Evolutionary conservation across 2,329 filamentous ascomycete genomes (phyloP).

Genomic region (Cladosporium austrohemisphaericum): DNA sequence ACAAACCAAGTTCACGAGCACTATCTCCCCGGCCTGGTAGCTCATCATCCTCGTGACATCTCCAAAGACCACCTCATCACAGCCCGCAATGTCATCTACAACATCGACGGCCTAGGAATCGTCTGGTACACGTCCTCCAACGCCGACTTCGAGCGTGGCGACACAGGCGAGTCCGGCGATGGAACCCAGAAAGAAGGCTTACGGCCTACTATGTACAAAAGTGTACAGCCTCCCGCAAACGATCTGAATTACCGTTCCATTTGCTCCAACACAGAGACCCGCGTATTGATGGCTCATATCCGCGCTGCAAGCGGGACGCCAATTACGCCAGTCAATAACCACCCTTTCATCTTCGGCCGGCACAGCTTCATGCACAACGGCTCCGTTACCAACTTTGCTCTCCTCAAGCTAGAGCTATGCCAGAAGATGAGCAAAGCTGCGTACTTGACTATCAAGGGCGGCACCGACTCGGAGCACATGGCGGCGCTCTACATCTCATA

Average conservation of each 20-base stretch:
- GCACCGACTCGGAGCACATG: constrained; percentile 51
- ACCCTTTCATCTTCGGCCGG: constrained; percentile 54
- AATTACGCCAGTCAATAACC: constrained; percentile 50
- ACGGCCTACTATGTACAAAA: constrained; percentile 51
- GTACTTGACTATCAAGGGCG: constrained; percentile 48
- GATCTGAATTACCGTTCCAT: constrained; percentile 53
- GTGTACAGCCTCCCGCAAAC: constrained; percentile 49
- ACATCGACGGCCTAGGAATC: constrained; percentile 55
- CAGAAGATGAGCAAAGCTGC: constrained; percentile 45
- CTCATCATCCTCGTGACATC: constrained; percentile 43
- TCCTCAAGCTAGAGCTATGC: constrained; percentile 46
- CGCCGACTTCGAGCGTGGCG: constrained; percentile 38
- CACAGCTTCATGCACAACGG: constrained; percentile 58
- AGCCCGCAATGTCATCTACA: constrained; percentile 51
- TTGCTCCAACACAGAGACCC: constrained; percentile 49
- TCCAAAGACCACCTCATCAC: constrained; percentile 44
- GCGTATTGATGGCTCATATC: constrained; percentile 52
- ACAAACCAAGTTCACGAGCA: constrained; percentile 50
- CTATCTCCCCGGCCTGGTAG: constrained; percentile 52
- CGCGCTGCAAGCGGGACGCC: constrained; percentile 48
- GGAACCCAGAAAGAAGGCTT: constrained; percentile 33
- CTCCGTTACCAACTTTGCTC: constrained; percentile 45
- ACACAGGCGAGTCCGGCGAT: constrained; percentile 26
- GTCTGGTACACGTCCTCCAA: constrained; percentile 51
- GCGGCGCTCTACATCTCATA: constrained; percentile 50